These are phyloP conservation scores for Fusarium veterinarium DNA, from an alignment of 2,329 filamentous ascomycete genomes.

Conservation along the genomic window DNA sequence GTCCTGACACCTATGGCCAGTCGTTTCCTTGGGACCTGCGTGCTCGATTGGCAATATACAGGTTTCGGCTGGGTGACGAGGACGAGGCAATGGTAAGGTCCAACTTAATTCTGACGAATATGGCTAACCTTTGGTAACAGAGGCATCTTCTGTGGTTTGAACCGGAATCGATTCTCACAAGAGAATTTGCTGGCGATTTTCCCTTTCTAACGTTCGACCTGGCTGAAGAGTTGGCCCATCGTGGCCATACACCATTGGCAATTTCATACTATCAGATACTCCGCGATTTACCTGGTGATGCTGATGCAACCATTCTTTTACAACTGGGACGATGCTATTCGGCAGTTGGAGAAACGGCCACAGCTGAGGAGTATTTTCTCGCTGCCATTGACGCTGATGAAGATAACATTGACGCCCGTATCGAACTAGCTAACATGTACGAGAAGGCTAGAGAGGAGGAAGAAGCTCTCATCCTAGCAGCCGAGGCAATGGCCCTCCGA, in stretches of 20 bases:
- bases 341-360: slow-evolving; percentile 68
- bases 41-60: slow-evolving; percentile 84
- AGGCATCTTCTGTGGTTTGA: slow-evolving; percentile 77
- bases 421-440: slow-evolving; percentile 86
- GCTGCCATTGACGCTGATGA: slow-evolving; percentile 78
- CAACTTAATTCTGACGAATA: not conserved
- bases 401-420: slow-evolving; percentile 78
- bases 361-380: slow-evolving; percentile 82
- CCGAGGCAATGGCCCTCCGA: slow-evolving; percentile 77
- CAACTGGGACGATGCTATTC: slow-evolving; percentile 77
- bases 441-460: slow-evolving; percentile 78
- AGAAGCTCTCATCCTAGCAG: slow-evolving; percentile 80
- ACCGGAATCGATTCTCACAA: slow-evolving; percentile 63
- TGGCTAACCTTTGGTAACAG: slow-evolving; percentile 51
- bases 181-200: slow-evolving; percentile 70
- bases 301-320: slow-evolving; percentile 64
- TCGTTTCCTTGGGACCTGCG: slow-evolving; percentile 85
- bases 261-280: slow-evolving; percentile 68
- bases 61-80: slow-evolving; percentile 75
- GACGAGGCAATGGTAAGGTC: slow-evolving; percentile 78
- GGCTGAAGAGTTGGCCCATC: slow-evolving; percentile 57
- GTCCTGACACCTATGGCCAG: slow-evolving; percentile 72
- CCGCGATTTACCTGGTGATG: slow-evolving; percentile 58
- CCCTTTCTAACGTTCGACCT: slow-evolving; percentile 82
- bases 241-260: slow-evolving; percentile 52